phyloP scores from a whole-genome alignment of 2,329 filamentous ascomycete species.

The Colletotrichum somersetense region DNA sequence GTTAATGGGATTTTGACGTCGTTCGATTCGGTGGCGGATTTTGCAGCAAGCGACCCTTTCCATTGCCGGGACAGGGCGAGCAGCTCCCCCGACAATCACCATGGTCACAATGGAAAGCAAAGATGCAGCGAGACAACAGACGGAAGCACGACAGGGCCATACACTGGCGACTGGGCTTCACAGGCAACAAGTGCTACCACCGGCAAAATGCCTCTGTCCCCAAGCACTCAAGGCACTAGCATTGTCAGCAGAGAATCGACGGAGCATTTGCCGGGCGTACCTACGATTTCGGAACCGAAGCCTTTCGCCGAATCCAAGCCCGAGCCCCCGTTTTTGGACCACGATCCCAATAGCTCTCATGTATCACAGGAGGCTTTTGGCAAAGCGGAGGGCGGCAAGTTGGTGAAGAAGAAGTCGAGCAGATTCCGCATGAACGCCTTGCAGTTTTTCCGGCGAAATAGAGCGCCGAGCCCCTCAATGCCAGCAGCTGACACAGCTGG shows the following conservation, averaged over 20 bases:
- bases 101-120: slow-evolving; percentile 62
- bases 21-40: slow-evolving; percentile 62
- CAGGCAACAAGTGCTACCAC: slow-evolving; percentile 74
- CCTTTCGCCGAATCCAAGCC: slow-evolving; percentile 43
- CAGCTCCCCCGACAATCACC: slow-evolving; percentile 51
- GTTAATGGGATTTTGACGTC: slow-evolving; percentile 58
- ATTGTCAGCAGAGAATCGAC: slow-evolving; percentile 72
- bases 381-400: slow-evolving; percentile 60
- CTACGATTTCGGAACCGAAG: slow-evolving; percentile 56
- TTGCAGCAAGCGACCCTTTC: slow-evolving; percentile 65
- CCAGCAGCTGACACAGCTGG: slow-evolving; percentile 48
- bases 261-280: slow-evolving; percentile 62
- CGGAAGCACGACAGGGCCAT: slow-evolving; percentile 66
- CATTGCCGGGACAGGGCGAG: slow-evolving; percentile 51
- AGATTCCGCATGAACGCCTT: slow-evolving; percentile 74
- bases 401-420: slow-evolving; percentile 72
- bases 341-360: slow-evolving; percentile 41
- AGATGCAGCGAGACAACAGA: slow-evolving; percentile 73
- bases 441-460: slow-evolving; percentile 68
- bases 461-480: slow-evolving; percentile 51
- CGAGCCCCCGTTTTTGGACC: slow-evolving; percentile 30
- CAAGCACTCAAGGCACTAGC: slow-evolving; percentile 75
- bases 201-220: slow-evolving; percentile 73
- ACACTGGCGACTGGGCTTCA: slow-evolving; percentile 71
- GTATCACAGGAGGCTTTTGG: slow-evolving; percentile 58